Evolutionary conservation across 345 rosid genomes (phyloP), one percentile per base, ranked within the genome.

Genomic region (Arabidopsis thaliana): DNA sequence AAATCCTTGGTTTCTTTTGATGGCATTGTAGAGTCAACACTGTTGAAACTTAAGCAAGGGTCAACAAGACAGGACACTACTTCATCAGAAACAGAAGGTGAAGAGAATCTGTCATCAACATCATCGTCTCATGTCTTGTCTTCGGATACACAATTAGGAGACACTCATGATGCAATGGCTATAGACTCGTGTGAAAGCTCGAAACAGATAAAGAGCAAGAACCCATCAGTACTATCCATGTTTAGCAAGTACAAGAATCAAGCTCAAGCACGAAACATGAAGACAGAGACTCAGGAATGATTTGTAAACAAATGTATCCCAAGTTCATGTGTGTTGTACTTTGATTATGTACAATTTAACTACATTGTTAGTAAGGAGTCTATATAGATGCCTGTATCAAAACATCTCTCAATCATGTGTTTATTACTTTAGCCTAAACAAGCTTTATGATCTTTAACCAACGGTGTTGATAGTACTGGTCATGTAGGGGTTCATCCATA

Each of bases 21-120:
- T 61, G 58, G 20, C 52, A 28, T 72, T 75, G 84, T 86, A 90
- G 96, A 93, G 80, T 75, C 90, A 25, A 93, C 97, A 8, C 79
- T 93, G 34, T 58, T 87, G 64, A 93, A 86, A 93, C 95, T 93
- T 41, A 89, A 84, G 76, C 67, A 67, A 53, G 98, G 98, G 56
- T 88, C 96, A 72, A 87, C 96, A 72, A 87, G 74, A 49, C 81
- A 82, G 1, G 84, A 67, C 32, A 28, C 28, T 11, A 59, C 48
- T 23, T 78, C 20, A 68, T 0, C 57, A 34, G 81, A 52, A 14
- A 61, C 23, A 23, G 83, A 77, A 44, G 40, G 46, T 32, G 78
- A 70, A 32, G 78, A 68, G 49, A 65, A 45, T 71, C 56, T 24
- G n/a, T 42, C 83, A 28, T 45, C 56, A 20, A 40, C 61, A 25